Evolutionary conservation across 148 eudicot genomes (phyloP).

Genomic region (Oxyria digyna): DNA sequence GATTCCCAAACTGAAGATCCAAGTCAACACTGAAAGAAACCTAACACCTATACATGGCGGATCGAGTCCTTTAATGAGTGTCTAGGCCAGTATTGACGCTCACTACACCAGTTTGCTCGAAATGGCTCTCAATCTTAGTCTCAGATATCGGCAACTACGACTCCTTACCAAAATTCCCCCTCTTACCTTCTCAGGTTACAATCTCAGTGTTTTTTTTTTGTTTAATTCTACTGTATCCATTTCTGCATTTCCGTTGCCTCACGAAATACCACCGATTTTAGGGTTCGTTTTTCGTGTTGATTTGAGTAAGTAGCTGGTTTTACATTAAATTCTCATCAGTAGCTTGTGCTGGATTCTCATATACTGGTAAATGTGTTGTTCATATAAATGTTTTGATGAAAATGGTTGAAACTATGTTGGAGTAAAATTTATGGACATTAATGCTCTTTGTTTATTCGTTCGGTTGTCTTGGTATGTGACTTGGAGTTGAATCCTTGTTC

Average conservation of each 20-base stretch:
- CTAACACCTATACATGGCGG: not conserved
- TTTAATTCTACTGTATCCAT: not conserved
- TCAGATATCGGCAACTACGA: not conserved
- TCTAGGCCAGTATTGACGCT: not conserved
- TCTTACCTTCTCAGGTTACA: constrained; percentile 2
- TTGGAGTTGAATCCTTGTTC: not conserved
- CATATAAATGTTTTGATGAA: not conserved
- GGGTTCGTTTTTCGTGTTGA: not conserved
- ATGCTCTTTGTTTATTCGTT: not conserved
- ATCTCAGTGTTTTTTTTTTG: not conserved
- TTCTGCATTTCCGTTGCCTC: not conserved
- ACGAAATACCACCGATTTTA: not conserved
- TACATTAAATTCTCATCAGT: not conserved
- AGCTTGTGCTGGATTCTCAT: not conserved
- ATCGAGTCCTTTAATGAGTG: not conserved
- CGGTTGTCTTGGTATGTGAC: not conserved
- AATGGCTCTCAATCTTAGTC: constrained; percentile 7
- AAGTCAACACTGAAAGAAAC: not conserved
- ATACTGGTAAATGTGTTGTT: not conserved
- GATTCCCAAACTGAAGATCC: not conserved
- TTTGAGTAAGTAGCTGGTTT: not conserved
- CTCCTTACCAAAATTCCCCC: not conserved
- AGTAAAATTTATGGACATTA: not conserved
- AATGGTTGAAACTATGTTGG: not conserved
- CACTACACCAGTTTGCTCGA: not conserved